A percentile compares a stretch with the other conserved stretches of the same genome.
phyloP scores from a whole-genome alignment of 805 yeast genomes.

The Phaffomyces thermotolerans region DNA sequence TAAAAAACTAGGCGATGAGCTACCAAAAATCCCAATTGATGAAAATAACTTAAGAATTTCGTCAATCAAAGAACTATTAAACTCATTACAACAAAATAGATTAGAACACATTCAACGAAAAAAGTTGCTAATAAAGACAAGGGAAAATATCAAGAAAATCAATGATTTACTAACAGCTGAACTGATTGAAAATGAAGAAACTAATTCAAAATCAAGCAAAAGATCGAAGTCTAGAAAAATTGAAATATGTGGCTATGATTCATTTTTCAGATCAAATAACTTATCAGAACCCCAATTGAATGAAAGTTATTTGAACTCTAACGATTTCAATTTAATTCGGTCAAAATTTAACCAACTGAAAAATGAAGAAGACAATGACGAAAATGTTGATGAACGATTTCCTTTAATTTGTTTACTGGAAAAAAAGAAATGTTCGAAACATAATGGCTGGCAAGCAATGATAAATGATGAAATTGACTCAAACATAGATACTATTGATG shows the following conservation, averaged over 20 bases:
- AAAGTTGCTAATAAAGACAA: constrained; percentile 15
- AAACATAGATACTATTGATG: constrained; percentile 24
- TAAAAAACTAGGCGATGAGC: constrained; percentile 26
- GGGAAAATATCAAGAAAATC: constrained; percentile 21
- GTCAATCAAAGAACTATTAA: not conserved
- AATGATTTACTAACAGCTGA: constrained; percentile 18
- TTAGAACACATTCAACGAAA: constrained; percentile 8
- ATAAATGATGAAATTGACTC: constrained; percentile 29
- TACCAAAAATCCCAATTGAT: constrained; percentile 37
- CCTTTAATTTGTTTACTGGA: constrained; percentile 41
- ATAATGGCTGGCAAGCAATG: constrained; percentile 41
- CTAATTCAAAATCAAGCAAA: constrained; percentile 3
- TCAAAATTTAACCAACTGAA: constrained; percentile 1
- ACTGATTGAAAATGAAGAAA: not conserved
- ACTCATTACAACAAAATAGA: not conserved
- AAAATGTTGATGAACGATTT: not conserved
- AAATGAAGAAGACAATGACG: not conserved
- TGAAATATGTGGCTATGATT: constrained; percentile 51
- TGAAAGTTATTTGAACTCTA: constrained; percentile 17
- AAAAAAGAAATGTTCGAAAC: constrained; percentile 48
- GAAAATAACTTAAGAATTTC: constrained; percentile 9
- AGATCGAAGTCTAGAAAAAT: constrained; percentile 26
- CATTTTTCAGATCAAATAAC: constrained; percentile 14
- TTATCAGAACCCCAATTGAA: constrained; percentile 8
- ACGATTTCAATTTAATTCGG: constrained; percentile 7